Conservation (phyloP, 148 eudicot genomes). For the Chenopodium berlandieri region DNA sequence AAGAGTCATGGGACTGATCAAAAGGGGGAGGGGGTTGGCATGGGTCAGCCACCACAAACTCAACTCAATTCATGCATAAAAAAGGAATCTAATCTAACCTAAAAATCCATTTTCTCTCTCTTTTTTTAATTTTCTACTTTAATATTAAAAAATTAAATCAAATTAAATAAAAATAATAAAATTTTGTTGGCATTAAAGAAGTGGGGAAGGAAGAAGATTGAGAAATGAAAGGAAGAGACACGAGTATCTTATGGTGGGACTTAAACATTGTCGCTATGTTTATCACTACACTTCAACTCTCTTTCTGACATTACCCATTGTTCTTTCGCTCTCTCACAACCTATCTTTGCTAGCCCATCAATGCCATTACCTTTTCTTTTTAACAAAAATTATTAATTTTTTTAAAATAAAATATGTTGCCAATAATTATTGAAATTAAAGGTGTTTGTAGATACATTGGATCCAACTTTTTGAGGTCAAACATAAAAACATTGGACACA, state of each 20-base stretch:
- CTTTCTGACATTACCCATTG: constrained; percentile 3
- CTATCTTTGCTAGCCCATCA: constrained; percentile 18
- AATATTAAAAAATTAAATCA: no score
- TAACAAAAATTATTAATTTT: not conserved
- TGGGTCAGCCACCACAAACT: constrained; percentile 9
- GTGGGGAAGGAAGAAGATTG: not conserved
- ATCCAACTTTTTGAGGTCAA: not conserved
- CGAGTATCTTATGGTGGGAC: constrained; percentile 27
- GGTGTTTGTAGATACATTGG: not conserved
- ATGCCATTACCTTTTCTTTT: not conserved
- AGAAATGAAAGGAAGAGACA: constrained; percentile 12
- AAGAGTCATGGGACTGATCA: constrained; percentile 4
- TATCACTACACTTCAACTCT: not conserved
- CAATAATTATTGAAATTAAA: not conserved
- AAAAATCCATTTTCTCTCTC: not conserved
- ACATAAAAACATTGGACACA: no score
- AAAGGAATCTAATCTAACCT: not conserved
- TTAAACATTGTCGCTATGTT: constrained; percentile 16
- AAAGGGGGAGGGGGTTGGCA: not conserved
- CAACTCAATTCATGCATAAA: not conserved
- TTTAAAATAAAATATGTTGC: not conserved
- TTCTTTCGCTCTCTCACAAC: constrained; percentile 17
- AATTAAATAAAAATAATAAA: not conserved
- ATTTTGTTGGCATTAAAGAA: not conserved
- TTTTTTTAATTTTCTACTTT: no score